These are phyloP conservation scores for Colletotrichum camelliae DNA, from an alignment of 2,329 filamentous ascomycete species.

Conservation along the genomic window DNA sequence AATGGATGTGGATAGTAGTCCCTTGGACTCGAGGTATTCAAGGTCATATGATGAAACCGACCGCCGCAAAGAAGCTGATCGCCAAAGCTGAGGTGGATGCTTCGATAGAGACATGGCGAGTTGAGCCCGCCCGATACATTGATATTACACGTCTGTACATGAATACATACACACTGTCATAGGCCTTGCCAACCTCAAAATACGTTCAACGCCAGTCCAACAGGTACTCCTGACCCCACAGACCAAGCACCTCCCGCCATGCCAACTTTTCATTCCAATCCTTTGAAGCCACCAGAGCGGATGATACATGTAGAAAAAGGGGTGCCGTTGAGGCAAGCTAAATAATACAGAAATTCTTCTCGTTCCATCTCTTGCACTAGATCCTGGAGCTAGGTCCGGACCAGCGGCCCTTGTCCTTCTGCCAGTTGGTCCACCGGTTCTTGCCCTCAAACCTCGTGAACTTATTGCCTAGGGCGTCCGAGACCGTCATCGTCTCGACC, in stretches of 20 bases:
- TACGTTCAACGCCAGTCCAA: background rate
- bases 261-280: background rate
- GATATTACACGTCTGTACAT: background rate
- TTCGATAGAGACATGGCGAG: background rate
- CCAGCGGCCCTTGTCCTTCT: slow-evolving; percentile 20
- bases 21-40: background rate
- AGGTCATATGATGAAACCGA: background rate
- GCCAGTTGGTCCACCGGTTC: slow-evolving; percentile 17
- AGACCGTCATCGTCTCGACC: slow-evolving; percentile 39
- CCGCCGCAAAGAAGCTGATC: background rate
- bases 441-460: slow-evolving; percentile 18
- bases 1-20: background rate
- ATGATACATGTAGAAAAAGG: background rate
- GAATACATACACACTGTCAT: background rate
- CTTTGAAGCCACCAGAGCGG: background rate
- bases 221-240: background rate
- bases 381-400: slow-evolving; percentile 20
- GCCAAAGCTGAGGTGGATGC: background rate
- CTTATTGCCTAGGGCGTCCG: slow-evolving; percentile 33
- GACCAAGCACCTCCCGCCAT: background rate
- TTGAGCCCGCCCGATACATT: background rate
- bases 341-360: background rate
- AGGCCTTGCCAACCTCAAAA: background rate
- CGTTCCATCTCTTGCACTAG: background rate
- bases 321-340: background rate